Conservation (phyloP, 768 basidiomycete species). For the Boletus rubroflammeus region DNA sequence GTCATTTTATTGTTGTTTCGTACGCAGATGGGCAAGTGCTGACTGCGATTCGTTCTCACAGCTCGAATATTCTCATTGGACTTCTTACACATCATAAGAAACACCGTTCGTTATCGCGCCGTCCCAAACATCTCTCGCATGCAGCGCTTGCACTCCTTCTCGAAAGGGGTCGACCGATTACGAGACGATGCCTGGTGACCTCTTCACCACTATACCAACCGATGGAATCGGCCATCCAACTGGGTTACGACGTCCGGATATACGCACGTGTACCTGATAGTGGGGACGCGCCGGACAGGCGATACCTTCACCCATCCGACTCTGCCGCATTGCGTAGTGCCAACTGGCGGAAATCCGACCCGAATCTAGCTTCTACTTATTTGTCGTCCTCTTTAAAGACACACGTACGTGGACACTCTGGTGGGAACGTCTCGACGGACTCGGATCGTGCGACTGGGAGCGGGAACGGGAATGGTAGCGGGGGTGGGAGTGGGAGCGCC, state of each 20-base stretch:
- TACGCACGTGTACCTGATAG: slow-evolving; percentile 68
- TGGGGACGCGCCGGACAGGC: slow-evolving; percentile 59
- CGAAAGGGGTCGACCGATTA: slow-evolving; percentile 76
- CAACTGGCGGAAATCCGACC: slow-evolving; percentile 24
- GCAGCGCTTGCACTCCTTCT: slow-evolving; percentile 72
- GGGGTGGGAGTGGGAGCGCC: slow-evolving; percentile 9
- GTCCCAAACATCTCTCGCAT: slow-evolving; percentile 63
- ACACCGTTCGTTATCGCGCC: slow-evolving; percentile 38
- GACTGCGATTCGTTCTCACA: slow-evolving; percentile 27
- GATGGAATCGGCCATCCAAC: slow-evolving; percentile 63
- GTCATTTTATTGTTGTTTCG: slow-evolving; percentile 11
- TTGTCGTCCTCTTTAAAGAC: slow-evolving; percentile 4
- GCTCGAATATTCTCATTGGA: slow-evolving; percentile 87
- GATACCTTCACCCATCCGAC: slow-evolving; percentile 13
- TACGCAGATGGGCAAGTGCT: not conserved
- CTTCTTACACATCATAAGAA: slow-evolving; percentile 67
- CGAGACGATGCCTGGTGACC: slow-evolving; percentile 71
- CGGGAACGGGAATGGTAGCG: not conserved
- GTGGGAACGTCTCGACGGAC: slow-evolving; percentile 26
- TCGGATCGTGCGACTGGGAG: slow-evolving; percentile 18
- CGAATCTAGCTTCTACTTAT: not conserved
- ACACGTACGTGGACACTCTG: slow-evolving; percentile 16
- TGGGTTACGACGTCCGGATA: slow-evolving; percentile 74
- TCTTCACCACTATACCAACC: slow-evolving; percentile 84
- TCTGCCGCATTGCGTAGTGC: slow-evolving; percentile 9